Evolutionary conservation across 2,329 filamentous ascomycete species (phyloP).

Genomic region (Ophiostoma sp.): DNA sequence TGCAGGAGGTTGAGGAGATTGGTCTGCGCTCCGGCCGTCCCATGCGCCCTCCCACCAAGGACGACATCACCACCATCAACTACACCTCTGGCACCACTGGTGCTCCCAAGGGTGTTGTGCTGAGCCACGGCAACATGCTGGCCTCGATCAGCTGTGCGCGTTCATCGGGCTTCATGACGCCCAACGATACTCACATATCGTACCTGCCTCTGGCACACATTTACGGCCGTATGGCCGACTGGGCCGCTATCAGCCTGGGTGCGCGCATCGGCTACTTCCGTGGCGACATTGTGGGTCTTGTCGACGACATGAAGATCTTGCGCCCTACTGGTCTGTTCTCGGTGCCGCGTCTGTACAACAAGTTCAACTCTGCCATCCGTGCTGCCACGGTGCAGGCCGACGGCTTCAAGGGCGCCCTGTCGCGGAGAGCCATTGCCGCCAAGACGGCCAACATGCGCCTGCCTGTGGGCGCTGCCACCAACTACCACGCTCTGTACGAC

Average conservation of each 20-base stretch:
- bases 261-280: slow-evolving; percentile 86
- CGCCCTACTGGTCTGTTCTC: slow-evolving; percentile 78
- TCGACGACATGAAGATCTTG: slow-evolving; percentile 86
- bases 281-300: slow-evolving; percentile 76
- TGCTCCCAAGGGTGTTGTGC: slow-evolving; percentile 73
- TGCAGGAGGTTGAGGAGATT: slow-evolving; percentile 74
- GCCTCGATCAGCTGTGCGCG: slow-evolving; percentile 62
- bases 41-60: slow-evolving; percentile 64
- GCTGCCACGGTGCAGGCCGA: slow-evolving; percentile 70
- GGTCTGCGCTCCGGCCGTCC: slow-evolving; percentile 65
- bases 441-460: slow-evolving; percentile 77
- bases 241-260: slow-evolving; percentile 65
- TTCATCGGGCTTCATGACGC: slow-evolving; percentile 46
- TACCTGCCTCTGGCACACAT: slow-evolving; percentile 95
- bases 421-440: slow-evolving; percentile 68
- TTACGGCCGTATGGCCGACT: slow-evolving; percentile 79
- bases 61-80: slow-evolving; percentile 83
- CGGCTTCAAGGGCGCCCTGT: slow-evolving; percentile 75
- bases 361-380: slow-evolving; percentile 79
- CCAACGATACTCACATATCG: slow-evolving; percentile 64
- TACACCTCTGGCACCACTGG: slow-evolving; percentile 86
- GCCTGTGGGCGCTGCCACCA: slow-evolving; percentile 66
- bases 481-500: slow-evolving; percentile 73
- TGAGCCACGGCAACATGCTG: slow-evolving; percentile 77
- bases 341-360: slow-evolving; percentile 86